These are phyloP conservation scores for Sclerotiophoma versabilis DNA, from an alignment of 2,329 filamentous ascomycete genomes.

Conservation along the genomic window DNA sequence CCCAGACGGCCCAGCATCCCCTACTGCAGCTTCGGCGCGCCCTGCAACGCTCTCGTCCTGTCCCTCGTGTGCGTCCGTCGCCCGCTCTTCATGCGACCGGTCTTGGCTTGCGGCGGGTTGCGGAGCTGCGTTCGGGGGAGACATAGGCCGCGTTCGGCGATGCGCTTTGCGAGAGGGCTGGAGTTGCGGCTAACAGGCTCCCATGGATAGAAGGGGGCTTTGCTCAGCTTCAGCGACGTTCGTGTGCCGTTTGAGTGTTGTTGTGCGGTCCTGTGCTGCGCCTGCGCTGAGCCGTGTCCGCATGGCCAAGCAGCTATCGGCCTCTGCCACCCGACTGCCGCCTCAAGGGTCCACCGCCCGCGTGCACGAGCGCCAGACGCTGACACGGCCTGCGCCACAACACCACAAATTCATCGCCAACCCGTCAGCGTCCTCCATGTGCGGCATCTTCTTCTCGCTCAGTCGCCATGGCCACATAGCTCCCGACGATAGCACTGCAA, in stretches of 20 bases:
- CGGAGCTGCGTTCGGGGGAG: slow-evolving; percentile 42
- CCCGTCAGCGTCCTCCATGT: slow-evolving; percentile 33
- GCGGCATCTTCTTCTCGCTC: slow-evolving; percentile 62
- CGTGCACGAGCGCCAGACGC: slow-evolving; percentile 1
- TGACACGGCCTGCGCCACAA: slow-evolving; percentile 13
- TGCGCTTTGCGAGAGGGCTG: slow-evolving; percentile 6
- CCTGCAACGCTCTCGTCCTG: slow-evolving; percentile 8
- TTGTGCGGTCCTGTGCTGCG: slow-evolving; percentile 19
- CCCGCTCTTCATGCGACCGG: slow-evolving; percentile 26
- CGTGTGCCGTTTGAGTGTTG: no score
- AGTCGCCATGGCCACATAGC: slow-evolving; percentile 35
- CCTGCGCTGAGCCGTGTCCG: slow-evolving; percentile 20
- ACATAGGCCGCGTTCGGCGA: slow-evolving; percentile 44
- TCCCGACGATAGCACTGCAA: slow-evolving; percentile 33
- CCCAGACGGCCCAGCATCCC: background rate
- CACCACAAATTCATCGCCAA: slow-evolving; percentile 20
- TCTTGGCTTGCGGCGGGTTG: slow-evolving; percentile 39
- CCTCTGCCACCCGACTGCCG: slow-evolving; percentile 28
- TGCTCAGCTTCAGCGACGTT: slow-evolving; percentile 15
- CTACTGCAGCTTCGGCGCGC: background rate
- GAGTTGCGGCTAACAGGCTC: slow-evolving; percentile 20
- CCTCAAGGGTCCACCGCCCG: slow-evolving; percentile 1
- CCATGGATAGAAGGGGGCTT: slow-evolving; percentile 28
- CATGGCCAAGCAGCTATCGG: slow-evolving; percentile 30
- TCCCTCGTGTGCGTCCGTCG: slow-evolving; percentile 22